These are phyloP conservation scores for Climacium dendroides DNA, from an alignment of 225 moss, liverwort and hornwort species.

Conservation along the genomic window DNA sequence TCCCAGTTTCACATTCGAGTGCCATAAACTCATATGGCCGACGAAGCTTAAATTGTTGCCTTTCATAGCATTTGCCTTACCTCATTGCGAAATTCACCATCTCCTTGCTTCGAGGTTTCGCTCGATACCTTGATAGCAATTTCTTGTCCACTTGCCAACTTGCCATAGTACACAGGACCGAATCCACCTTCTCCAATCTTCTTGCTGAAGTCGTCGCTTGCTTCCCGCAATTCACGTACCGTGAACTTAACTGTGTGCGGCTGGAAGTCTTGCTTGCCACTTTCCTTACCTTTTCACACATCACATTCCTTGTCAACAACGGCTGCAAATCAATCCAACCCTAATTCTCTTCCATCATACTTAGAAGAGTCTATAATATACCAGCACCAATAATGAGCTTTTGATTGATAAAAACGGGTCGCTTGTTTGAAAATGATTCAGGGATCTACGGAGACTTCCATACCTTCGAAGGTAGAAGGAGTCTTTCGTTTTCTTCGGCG, in stretches of 20 bases:
- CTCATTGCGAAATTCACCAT: slow-evolving; percentile 17
- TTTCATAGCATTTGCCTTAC: not conserved
- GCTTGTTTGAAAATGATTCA: not conserved
- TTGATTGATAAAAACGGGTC: not conserved
- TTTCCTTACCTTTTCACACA: not conserved
- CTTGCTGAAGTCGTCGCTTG: not conserved
- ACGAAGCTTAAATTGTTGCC: not conserved
- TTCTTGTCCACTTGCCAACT: slow-evolving; percentile 1
- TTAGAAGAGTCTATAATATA: not conserved
- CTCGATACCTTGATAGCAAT: slow-evolving; percentile 20
- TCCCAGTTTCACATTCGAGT: too few species aligned
- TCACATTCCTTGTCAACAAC: not conserved
- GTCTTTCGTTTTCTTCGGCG: not conserved
- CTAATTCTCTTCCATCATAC: not conserved
- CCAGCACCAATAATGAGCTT: not conserved
- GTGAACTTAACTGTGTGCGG: not conserved
- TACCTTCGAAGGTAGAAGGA: not conserved
- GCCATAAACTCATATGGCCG: not conserved
- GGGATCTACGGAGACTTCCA: not conserved
- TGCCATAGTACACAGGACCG: slow-evolving; percentile 14
- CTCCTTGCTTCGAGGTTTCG: slow-evolving; percentile 4
- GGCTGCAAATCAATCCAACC: not conserved
- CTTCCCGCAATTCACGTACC: not conserved
- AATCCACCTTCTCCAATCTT: slow-evolving; percentile 28
- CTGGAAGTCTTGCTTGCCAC: not conserved